phyloP scores from a whole-genome alignment of 345 rosid genomes.

The Eucalyptus tenuipes region DNA sequence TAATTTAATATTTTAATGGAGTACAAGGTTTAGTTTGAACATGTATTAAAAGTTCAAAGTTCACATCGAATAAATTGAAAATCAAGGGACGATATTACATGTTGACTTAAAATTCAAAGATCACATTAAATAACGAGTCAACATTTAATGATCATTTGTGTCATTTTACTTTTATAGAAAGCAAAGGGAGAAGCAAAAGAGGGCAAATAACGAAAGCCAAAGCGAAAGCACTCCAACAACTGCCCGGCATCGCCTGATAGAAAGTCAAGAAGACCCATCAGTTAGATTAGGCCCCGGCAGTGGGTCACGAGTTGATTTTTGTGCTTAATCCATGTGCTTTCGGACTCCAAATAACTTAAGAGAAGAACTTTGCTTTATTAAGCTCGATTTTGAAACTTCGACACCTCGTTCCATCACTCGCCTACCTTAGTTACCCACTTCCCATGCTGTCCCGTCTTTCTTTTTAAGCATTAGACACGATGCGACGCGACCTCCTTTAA shows the following conservation, averaged over 20 bases:
- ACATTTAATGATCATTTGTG: accelerated
- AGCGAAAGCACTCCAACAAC: not conserved
- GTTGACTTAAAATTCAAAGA: no score
- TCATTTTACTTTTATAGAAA: not conserved
- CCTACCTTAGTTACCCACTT: not conserved
- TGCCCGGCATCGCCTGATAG: not conserved
- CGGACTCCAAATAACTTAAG: not conserved
- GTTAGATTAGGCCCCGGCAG: not conserved
- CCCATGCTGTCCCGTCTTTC: not conserved
- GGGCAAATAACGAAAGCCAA: not conserved
- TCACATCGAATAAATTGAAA: no score
- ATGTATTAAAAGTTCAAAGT: no score
- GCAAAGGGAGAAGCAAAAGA: not conserved
- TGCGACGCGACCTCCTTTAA: not conserved
- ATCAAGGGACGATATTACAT: no score
- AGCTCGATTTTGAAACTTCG: not conserved
- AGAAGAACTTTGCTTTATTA: not conserved
- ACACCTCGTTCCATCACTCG: not conserved
- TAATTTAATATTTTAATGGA: no score
- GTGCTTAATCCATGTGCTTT: not conserved
- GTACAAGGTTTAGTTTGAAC: accelerated
- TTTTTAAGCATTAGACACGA: not conserved
- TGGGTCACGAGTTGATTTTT: not conserved
- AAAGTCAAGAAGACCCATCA: not conserved
- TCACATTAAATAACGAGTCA: not conserved